phyloP scores from a whole-genome alignment of 2,329 filamentous ascomycete species.

The Neocatenulostroma microsporum region DNA sequence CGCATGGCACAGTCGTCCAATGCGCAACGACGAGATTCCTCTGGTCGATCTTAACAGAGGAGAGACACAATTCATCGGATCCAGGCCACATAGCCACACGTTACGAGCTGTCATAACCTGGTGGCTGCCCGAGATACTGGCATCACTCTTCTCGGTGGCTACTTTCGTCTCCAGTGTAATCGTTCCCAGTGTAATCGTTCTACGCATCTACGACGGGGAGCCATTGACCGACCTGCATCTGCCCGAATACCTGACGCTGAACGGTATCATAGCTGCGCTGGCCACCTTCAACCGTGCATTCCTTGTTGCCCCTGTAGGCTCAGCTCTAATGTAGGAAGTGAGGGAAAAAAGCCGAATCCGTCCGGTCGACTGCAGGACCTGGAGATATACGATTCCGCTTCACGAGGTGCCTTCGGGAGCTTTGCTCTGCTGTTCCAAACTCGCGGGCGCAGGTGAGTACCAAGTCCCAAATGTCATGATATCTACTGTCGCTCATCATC shows the following conservation, averaged over 20 bases:
- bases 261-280: conserved; percentile 3
- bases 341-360: neutral
- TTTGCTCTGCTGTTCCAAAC: no score
- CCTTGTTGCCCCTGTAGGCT: conserved; percentile 4
- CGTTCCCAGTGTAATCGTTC: neutral
- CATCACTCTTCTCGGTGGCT: conserved; percentile 1
- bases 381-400: neutral
- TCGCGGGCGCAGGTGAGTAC: no score
- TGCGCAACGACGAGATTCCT: no score
- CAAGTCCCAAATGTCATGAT: no score
- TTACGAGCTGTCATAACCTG: no score
- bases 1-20: no score
- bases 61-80: no score
- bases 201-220: neutral
- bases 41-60: no score
- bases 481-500: no score
- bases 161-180: neutral
- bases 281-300: conserved; percentile 5
- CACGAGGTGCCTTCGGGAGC: neutral
- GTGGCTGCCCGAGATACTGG: conserved; percentile 1
- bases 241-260: neutral
- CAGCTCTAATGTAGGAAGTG: conserved; percentile 4
- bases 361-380: conserved; percentile 1
- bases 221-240: neutral
- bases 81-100: no score